A percentile compares a stretch with the other conserved stretches of the same genome.
Conservation (phyloP, 148 eudicot genomes). For the Talinum fruticosum region DNA sequence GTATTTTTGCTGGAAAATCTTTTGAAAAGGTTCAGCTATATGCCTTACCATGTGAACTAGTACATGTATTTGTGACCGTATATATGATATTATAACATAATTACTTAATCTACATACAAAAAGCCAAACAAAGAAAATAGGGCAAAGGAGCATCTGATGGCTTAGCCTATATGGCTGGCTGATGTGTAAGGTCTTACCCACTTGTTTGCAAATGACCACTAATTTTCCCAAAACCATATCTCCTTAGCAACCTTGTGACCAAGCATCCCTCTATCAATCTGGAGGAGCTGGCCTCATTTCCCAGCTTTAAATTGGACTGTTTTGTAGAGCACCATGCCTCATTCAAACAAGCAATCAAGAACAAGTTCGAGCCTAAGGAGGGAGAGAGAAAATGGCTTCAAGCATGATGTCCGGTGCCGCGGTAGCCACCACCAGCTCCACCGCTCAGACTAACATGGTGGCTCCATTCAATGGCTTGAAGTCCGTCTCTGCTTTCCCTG, state of each 20-base stretch:
- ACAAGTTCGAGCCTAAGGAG: background rate
- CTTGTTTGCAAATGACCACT: background rate
- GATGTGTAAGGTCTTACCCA: background rate
- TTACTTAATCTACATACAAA: no score
- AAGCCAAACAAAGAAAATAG: no score
- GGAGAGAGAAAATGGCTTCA: conserved; percentile 17
- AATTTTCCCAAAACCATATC: background rate
- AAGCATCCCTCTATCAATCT: background rate
- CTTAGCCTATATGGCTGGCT: background rate
- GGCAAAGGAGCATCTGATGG: background rate
- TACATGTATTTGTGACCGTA: no score
- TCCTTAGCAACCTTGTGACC: background rate
- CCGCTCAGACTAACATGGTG: conserved; percentile 42
- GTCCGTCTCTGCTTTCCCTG: conserved; percentile 35
- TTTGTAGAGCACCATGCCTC: background rate
- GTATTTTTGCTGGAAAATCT: no score
- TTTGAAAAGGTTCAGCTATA: no score
- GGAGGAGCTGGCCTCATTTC: background rate
- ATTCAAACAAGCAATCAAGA: background rate
- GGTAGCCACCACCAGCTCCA: conserved; percentile 26
- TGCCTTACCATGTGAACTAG: no score
- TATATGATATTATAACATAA: no score
- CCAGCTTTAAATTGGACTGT: background rate
- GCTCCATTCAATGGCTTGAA: conserved; percentile 52
- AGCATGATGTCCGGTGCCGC: conserved; percentile 29